Evolutionary conservation across 2,329 filamentous ascomycete species (phyloP), one percentile per base, ranked within the genome.

Genomic region (Arthrobotrys pseudoclavata): DNA sequence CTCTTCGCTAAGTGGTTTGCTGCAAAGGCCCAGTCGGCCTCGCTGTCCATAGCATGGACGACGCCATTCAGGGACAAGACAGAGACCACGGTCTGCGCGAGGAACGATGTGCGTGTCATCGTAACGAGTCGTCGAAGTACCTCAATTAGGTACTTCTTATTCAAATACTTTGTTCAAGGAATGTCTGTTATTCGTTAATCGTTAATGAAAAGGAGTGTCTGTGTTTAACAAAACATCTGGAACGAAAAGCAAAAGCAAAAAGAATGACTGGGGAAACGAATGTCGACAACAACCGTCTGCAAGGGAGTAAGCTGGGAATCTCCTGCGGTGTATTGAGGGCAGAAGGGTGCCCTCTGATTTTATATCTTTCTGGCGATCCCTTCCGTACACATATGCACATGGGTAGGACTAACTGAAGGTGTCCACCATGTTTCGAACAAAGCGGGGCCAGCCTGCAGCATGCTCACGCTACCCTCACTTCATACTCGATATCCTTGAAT

Each of bases 71-170:
- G 45, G 6, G 60, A 76, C 12, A 76, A 57, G 7, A 26, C 66
- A 3, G 37, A 70, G 15, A 67, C 50, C 48, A 69, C 50, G 2
- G 48, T 15, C 13, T 70, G 48, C 10, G 61, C 3, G 31, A 66
- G 12, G 22, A 53, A 52, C 45, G 72, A 69, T 69, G 53, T 53
- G 63, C 55, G 66, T 29, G 57, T 66, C 72, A 76, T 76, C 66
- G 34, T 76, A 47, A 61, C 22, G 22, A 55, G 48, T 53, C 42
- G 40, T 52, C 22, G 31, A 62, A 61, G 66, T 47, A 69, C 71
- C 34, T 57, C 6, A 60, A 10, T 10, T 24, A 61, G 60, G 60
- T 45, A 55, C 60, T 40, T 67, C 50, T 66, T 31, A 48, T 37
- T 15, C 29, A 31, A 48, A 45, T 31, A 18, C 29, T 63, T 62